Conservation (phyloP, 768 basidiomycete species). For the Phanerochaete carnosa region DNA sequence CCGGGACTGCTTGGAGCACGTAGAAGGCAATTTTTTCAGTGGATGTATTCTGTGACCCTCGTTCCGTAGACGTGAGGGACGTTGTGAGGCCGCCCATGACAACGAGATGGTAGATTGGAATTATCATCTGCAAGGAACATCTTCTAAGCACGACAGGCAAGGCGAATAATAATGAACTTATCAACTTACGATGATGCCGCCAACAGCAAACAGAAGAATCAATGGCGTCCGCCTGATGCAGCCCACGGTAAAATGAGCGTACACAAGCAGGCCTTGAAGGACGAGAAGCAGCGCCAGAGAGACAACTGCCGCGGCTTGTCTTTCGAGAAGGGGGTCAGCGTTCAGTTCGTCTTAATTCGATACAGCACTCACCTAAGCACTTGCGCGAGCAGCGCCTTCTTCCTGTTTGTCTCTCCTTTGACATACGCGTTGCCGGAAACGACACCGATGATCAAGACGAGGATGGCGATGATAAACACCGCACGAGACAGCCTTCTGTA, state of each 20-base stretch:
- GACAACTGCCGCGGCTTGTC: too few relatives aligned
- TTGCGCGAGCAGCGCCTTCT: too few relatives aligned
- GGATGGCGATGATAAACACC: too few relatives aligned
- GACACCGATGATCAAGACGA: too few relatives aligned
- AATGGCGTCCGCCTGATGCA: background rate
- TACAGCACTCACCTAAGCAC: too few relatives aligned
- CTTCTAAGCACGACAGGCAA: background rate
- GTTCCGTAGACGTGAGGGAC: background rate
- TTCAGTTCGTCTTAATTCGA: too few relatives aligned
- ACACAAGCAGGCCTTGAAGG: background rate
- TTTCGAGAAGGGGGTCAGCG: too few relatives aligned
- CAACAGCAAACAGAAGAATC: background rate
- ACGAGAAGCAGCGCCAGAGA: background rate
- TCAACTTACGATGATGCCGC: background rate
- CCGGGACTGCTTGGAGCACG: conserved; percentile 15
- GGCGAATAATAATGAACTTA: background rate
- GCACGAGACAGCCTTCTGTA: too few relatives aligned
- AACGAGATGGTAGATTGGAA: conserved; percentile 2
- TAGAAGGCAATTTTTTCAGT: conserved; percentile 14
- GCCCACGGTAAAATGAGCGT: background rate
- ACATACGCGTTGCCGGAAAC: too few relatives aligned
- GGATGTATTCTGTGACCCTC: conserved; percentile 11
- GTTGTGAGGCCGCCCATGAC: background rate
- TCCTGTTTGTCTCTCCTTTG: too few relatives aligned
- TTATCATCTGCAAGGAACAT: background rate